Conservation (phyloP, 176 grass and related monocot genomes). For the Tillandsia fasciculata region DNA sequence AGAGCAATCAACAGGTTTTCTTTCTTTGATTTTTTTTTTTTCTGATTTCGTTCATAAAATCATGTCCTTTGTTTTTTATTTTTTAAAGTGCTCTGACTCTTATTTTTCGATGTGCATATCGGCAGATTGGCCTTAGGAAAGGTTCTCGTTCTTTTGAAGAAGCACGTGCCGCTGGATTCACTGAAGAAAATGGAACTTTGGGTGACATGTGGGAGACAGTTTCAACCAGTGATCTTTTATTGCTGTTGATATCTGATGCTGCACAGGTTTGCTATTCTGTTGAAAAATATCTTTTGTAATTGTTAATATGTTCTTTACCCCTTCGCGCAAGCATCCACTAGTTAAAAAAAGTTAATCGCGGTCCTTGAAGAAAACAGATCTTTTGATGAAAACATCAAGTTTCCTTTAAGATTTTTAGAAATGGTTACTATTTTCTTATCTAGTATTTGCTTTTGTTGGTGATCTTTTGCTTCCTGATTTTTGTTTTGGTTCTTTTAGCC, state of each 20-base stretch:
- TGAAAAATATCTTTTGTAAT: background rate
- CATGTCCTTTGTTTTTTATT: too few species aligned
- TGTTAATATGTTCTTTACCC: background rate
- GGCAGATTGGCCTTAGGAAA: slow-evolving; percentile 85
- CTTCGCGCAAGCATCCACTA: background rate
- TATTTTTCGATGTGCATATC: slow-evolving; percentile 4
- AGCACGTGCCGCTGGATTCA: slow-evolving; percentile 69
- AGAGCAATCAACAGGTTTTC: too few species aligned
- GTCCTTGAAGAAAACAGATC: background rate
- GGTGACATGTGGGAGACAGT: slow-evolving; percentile 24
- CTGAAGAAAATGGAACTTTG: slow-evolving; percentile 66
- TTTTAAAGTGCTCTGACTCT: background rate
- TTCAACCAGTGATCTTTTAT: slow-evolving; percentile 7
- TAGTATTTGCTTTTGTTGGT: background rate
- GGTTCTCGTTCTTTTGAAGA: slow-evolving; percentile 81
- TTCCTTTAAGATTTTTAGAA: background rate
- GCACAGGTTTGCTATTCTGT: slow-evolving; percentile 7
- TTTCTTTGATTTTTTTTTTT: too few species aligned
- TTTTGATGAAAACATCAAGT: background rate
- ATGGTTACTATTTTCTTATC: background rate
- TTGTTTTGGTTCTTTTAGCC: background rate
- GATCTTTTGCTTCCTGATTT: background rate
- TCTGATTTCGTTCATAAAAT: too few species aligned
- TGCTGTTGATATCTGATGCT: slow-evolving; percentile 25
- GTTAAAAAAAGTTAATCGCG: background rate